Percentiles rank a stretch among this genome's conserved stretches.
phyloP scores from a whole-genome alignment of 768 basidiomycete genomes.

The Pulveroboletus ravenelii region DNA sequence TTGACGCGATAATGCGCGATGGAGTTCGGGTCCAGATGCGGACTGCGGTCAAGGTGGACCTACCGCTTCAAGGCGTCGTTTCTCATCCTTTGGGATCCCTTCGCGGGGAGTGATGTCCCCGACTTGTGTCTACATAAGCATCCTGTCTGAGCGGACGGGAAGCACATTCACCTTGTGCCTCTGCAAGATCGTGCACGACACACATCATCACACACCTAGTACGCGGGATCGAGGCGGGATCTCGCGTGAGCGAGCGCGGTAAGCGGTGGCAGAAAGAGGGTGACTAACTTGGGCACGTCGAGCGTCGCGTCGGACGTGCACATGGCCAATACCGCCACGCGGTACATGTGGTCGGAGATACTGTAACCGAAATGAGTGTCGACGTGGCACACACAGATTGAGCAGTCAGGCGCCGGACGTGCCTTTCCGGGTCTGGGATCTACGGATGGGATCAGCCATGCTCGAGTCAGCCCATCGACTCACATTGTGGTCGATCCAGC shows the following conservation, averaged over 20 bases:
- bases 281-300: constrained; percentile 64
- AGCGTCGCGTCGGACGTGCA: constrained; percentile 70
- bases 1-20: not conserved
- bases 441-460: constrained; percentile 28
- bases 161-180: constrained; percentile 68
- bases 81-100: constrained; percentile 77
- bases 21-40: not conserved
- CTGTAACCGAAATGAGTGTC: constrained; percentile 32
- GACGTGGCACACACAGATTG: not conserved
- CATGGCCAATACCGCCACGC: constrained; percentile 94
- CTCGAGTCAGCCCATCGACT: not conserved
- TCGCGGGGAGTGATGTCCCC: constrained; percentile 93
- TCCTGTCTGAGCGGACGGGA: not conserved
- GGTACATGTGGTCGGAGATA: constrained; percentile 96
- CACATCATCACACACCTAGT: constrained; percentile 79
- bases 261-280: not conserved
- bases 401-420: not conserved
- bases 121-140: constrained; percentile 40
- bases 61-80: constrained; percentile 70
- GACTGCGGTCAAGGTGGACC: constrained; percentile 9
- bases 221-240: not conserved
- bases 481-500: constrained; percentile 79
- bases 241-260: no score
- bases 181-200: constrained; percentile 91
- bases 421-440: constrained; percentile 88